Percentiles rank a stretch among this genome's conserved stretches.
Conservation (phyloP, 2,329 filamentous ascomycete species). For the Penicillium occitanis region DNA sequence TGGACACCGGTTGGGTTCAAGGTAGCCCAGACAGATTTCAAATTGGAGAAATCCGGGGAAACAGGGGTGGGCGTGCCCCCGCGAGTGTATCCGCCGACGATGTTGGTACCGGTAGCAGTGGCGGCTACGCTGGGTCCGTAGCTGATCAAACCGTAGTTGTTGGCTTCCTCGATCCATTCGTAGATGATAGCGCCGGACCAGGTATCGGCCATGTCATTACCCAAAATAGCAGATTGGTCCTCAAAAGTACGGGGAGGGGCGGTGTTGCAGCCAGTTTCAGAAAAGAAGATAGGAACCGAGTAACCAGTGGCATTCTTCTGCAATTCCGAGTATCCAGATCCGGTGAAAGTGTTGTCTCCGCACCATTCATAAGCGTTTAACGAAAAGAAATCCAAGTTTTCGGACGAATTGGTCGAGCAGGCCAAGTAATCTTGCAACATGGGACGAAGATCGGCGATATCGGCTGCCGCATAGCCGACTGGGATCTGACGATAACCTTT, state of each 20-base stretch:
- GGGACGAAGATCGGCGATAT: conserved; percentile 69
- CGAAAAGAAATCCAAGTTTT: conserved; percentile 78
- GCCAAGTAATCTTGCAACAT: conserved; percentile 73
- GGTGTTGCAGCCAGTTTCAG: conserved; percentile 79
- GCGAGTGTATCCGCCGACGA: conserved; percentile 66
- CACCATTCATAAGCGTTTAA: conserved; percentile 87
- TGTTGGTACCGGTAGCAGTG: conserved; percentile 52
- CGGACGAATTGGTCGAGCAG: conserved; percentile 66
- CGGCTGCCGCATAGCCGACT: conserved; percentile 82
- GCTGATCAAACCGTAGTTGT: conserved; percentile 76
- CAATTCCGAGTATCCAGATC: conserved; percentile 69
- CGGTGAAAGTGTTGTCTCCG: conserved; percentile 55
- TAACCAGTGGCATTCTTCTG: conserved; percentile 67
- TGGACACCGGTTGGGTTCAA: conserved; percentile 68
- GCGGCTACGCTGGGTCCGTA: conserved; percentile 60
- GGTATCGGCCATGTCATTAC: conserved; percentile 65
- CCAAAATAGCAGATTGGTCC: conserved; percentile 76
- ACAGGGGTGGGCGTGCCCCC: conserved; percentile 72
- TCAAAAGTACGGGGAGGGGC: conserved; percentile 45
- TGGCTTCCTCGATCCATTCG: conserved; percentile 84
- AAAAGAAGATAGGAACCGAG: conserved; percentile 85
- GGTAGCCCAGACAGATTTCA: conserved; percentile 73
- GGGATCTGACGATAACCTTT: conserved; percentile 80
- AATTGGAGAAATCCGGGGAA: conserved; percentile 73
- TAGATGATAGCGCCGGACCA: conserved; percentile 82